phyloP scores from a whole-genome alignment of 768 basidiomycete genomes.

The Phaffia tasmanica region DNA sequence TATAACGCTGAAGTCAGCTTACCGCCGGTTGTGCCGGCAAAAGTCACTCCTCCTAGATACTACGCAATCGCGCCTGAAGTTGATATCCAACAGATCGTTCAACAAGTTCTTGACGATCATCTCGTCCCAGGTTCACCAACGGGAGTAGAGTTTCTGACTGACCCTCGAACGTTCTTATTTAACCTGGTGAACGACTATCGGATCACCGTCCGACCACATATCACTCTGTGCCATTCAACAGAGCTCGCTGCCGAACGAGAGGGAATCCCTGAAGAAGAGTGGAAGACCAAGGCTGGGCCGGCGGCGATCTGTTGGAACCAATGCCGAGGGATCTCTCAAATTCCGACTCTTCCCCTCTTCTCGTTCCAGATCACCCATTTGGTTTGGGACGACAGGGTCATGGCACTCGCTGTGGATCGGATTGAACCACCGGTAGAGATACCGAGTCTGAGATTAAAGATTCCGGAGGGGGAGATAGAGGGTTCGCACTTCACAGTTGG shows the following conservation, averaged over 20 bases:
- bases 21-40: slow-evolving; percentile 19
- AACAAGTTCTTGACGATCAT: slow-evolving; percentile 37
- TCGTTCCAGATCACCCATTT: slow-evolving; percentile 51
- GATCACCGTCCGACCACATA: slow-evolving; percentile 57
- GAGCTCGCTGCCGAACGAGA: slow-evolving; percentile 10
- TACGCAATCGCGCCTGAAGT: slow-evolving; percentile 68
- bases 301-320: slow-evolving; percentile 2
- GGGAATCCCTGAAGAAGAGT: neutral
- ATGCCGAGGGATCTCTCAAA: slow-evolving; percentile 16
- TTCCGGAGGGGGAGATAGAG: slow-evolving; percentile 40
- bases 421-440: slow-evolving; percentile 36
- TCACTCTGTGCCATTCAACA: slow-evolving; percentile 72
- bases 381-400: slow-evolving; percentile 65
- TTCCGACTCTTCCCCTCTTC: slow-evolving; percentile 47
- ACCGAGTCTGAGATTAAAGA: neutral
- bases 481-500: slow-evolving; percentile 81
- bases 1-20: slow-evolving; percentile 41
- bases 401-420: slow-evolving; percentile 64
- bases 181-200: slow-evolving; percentile 43
- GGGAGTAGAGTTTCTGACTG: neutral
- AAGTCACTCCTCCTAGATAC: slow-evolving; percentile 48
- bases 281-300: neutral
- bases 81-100: slow-evolving; percentile 48
- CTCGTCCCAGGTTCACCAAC: slow-evolving; percentile 1
- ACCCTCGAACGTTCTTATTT: slow-evolving; percentile 43